Evolutionary conservation across 164 flowering plant species (phyloP), one percentile per base, ranked within the genome.

Genomic region (Piper betle): DNA sequence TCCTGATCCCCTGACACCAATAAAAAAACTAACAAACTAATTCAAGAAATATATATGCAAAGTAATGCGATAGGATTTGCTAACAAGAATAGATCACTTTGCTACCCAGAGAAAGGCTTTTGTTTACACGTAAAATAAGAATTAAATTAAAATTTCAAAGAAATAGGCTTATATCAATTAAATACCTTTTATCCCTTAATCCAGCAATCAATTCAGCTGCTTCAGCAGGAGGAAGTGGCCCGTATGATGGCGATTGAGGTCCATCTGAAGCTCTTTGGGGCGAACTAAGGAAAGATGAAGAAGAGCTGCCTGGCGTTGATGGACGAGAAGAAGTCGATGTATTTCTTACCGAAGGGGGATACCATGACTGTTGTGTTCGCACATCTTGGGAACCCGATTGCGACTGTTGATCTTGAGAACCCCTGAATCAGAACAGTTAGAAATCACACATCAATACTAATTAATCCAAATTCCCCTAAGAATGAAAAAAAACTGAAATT

Each of bases 181-280:
- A 46, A 9, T 58, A 87, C 98, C 84, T 89, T 69, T 82, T 92
- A 65, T 85, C 96, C 78, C 81, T 87, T 57, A 92, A 67, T 12
- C 65, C 63, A 58, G 62, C 62, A 58, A 87, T 84, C 33, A 88
- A 76, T 64, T 84, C 77, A 3, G 96, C 95, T 58, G 93, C 95
- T 74, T 88, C 96, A 64, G 96, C 68, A 52, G 96, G 96, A 0
- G 98, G 80, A 68, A 84, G 60, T 37, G 55, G 77, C 50, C 63
- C 81, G 64, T 77, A 81, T 16, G 83, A 71, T 15, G 78, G 73
- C 52, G 80, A 75, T 6, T 76, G 80, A 20, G 77, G 54, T 18
- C 77, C 66, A 16, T 87, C 90, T 6, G 73, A 64, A 52, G 75
- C 74, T 71, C 84, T 78, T 37, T 75, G 82, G 17, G 39, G 57